phyloP scores from a whole-genome alignment of 2,329 filamentous ascomycete species.

The Aspergillus neotritici region DNA sequence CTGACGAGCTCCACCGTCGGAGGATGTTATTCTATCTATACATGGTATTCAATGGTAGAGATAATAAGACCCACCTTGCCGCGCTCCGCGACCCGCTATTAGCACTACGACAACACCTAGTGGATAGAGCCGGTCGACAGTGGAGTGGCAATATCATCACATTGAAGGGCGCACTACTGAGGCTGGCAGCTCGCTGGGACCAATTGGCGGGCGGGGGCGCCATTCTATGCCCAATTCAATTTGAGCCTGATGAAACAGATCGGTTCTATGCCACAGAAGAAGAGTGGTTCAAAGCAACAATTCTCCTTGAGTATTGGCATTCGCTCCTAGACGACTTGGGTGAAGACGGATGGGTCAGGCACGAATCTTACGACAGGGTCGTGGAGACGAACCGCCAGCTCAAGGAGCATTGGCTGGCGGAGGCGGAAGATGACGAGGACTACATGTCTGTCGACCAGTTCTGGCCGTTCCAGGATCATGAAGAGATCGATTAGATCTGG shows the following conservation, averaged over 20 bases:
- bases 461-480: conserved; percentile 1
- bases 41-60: background rate
- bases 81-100: background rate
- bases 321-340: background rate
- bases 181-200: background rate
- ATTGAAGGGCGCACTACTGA: background rate
- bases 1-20: no score
- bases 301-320: background rate
- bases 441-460: background rate
- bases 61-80: conserved; percentile 2
- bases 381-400: background rate
- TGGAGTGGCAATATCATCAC: background rate
- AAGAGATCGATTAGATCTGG: background rate
- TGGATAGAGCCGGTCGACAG: background rate
- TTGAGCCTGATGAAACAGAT: background rate
- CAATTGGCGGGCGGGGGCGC: background rate
- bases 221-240: background rate
- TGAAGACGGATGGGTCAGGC: background rate
- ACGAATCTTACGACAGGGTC: background rate
- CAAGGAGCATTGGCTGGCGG: background rate
- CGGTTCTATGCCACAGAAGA: background rate
- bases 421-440: background rate
- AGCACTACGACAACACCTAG: background rate
- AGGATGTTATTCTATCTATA: no score
- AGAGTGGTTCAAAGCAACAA: background rate